Base-by-base conservation (phyloP, 148 eudicot species). In the Camellia lanceoleosa region DNA sequence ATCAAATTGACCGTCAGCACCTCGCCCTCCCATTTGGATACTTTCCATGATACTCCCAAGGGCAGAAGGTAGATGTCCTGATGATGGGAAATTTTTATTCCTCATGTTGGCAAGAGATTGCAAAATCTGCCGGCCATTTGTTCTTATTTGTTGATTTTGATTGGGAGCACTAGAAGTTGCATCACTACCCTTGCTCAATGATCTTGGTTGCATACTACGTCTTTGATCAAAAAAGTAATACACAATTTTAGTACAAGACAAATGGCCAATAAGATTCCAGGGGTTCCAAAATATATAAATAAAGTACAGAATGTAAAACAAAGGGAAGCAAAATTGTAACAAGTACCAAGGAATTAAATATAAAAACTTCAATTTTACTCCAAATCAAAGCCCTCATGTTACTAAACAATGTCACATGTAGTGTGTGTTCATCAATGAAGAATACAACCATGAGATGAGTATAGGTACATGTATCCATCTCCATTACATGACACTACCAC, bases 111-210 rank as follows among this genome's bases (percentile, higher is more conserved):
- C 71, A 63, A 88, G 92, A 71, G 94, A 89, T 75, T 91, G 96
- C 88, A 93, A 80, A 71, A 89, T 68, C 62, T 89, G 93, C 71
- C 86, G 95, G 43, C 90, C 91, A 78, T 73, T 79, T 64, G 83
- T 59, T 75, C 73, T 72, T 47, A 88, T 68, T 81, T 78, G 85
- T 80, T 89, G 87, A 76, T 83, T 82, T 83, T 83, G 90, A 83
- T 44, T 63, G 59, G 73, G 84, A 66, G 82, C 79, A 76, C 58
- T 70, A 78, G 87, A 73, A 76, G 89, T 69, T 42, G 84, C 83
- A 85, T 81, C 88, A 79, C 89, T 80, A 70, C 83, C 81, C 74
- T 70, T 82, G 16, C 70, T 66, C 68, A 84, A 89, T 20, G 82
- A 49, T 77, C 76, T 85, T 63, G 91, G 74, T 76, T 76, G 92